phyloP scores from a whole-genome alignment of 1,284 basidiomycete species.

The Phenoliferia sp. region DNA sequence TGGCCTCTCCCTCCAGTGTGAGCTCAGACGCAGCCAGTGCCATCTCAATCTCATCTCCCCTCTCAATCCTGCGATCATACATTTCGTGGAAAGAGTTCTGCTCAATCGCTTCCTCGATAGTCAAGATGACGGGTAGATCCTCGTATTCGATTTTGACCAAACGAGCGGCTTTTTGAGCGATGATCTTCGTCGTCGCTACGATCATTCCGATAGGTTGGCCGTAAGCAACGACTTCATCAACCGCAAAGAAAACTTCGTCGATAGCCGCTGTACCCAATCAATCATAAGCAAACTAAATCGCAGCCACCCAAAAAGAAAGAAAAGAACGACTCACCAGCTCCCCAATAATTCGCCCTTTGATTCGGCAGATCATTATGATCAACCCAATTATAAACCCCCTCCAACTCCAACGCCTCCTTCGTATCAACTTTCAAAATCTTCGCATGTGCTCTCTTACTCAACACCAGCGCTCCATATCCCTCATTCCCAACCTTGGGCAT shows the following conservation, averaged over 20 bases:
- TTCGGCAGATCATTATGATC: slow-evolving; percentile 39
- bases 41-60: slow-evolving; percentile 31
- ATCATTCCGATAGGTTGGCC: slow-evolving; percentile 42
- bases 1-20: slow-evolving; percentile 38
- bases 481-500: slow-evolving; percentile 40
- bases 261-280: slow-evolving; percentile 25
- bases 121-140: slow-evolving; percentile 41
- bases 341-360: slow-evolving; percentile 42
- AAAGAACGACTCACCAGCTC: slow-evolving; percentile 13
- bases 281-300: too few species aligned
- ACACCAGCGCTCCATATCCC: slow-evolving; percentile 40
- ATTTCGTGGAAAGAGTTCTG: slow-evolving; percentile 34
- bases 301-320: neutral
- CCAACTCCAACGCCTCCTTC: slow-evolving; percentile 37
- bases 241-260: slow-evolving; percentile 43
- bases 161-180: slow-evolving; percentile 41
- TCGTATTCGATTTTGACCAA: slow-evolving; percentile 42
- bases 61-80: slow-evolving; percentile 26
- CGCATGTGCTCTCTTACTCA: slow-evolving; percentile 41
- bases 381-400: slow-evolving; percentile 40
- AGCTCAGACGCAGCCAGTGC: slow-evolving; percentile 32
- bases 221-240: slow-evolving; percentile 39
- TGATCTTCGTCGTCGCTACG: slow-evolving; percentile 40
- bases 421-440: slow-evolving; percentile 40
- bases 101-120: slow-evolving; percentile 39